Evolutionary conservation across 192 early-diverging fungal genomes (phyloP).

Genomic region (Podochytrium sp.): DNA sequence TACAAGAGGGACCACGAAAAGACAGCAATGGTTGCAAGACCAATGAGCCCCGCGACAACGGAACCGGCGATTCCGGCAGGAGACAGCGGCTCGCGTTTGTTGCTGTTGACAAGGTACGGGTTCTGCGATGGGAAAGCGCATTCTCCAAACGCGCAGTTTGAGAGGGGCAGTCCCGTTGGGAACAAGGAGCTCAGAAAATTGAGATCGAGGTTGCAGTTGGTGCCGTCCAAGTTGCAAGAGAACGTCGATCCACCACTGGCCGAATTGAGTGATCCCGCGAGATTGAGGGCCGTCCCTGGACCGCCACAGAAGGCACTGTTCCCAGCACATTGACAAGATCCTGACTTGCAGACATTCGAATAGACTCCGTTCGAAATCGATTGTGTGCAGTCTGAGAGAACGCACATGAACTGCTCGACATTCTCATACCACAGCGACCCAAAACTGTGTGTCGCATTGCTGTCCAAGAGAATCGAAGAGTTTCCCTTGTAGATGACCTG

Average conservation of each 20-base stretch:
- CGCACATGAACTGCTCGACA: constrained; percentile 58
- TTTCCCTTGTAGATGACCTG: constrained; percentile 42
- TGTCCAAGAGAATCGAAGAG: constrained; percentile 10
- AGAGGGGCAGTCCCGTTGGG: constrained; percentile 54
- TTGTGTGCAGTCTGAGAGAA: constrained; percentile 44
- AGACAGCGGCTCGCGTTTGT: background rate
- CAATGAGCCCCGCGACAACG: constrained; percentile 18
- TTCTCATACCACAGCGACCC: constrained; percentile 49
- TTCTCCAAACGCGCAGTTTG: constrained; percentile 58
- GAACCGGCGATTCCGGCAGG: constrained; percentile 30
- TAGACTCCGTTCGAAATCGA: constrained; percentile 24
- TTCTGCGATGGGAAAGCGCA: constrained; percentile 54
- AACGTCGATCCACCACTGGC: constrained; percentile 48
- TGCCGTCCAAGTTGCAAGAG: constrained; percentile 46
- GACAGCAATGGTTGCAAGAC: background rate
- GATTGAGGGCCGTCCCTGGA: constrained; percentile 39
- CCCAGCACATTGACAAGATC: constrained; percentile 52
- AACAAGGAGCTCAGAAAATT: constrained; percentile 52
- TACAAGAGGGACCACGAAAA: constrained; percentile 33
- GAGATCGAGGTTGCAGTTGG: constrained; percentile 48
- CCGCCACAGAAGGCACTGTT: constrained; percentile 60
- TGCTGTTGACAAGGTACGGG: constrained; percentile 21
- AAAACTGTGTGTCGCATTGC: background rate
- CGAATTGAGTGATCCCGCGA: constrained; percentile 39
- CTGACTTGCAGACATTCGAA: constrained; percentile 42